Base-by-base conservation (phyloP, 2,329 filamentous ascomycete genomes). In the Claviceps sp. region DNA sequence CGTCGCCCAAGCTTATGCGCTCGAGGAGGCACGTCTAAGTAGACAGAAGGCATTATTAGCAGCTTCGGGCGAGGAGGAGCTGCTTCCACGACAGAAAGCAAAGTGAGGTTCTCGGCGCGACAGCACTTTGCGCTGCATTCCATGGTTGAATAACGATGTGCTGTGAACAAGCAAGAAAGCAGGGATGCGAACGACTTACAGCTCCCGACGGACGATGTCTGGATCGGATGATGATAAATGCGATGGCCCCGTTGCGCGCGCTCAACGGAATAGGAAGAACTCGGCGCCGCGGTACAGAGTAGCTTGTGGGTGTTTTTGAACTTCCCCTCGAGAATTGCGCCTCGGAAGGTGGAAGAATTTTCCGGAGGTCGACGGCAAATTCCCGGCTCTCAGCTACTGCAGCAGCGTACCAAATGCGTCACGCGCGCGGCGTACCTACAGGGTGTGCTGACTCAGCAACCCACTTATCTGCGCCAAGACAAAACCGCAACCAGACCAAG, bases 261-360 rank as follows among this genome's bases (percentile, higher is more conserved):
- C 59, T 65, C 61, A 64, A 69, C 70, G 70, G 70, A 72, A 68
- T 64, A 71, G 70, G 70, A 72, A 72, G 69, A 72, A 72, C 69
- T 70, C 68, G 64, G 64, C 62, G 58, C 62, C 62, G 30, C 9
- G 30, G 30, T 34, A 34, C 65, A 59, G 60, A 55, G 55, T 49
- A 55, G 54, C 56, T 59, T 59, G 59, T 62, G 60, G 63, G 58
- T 61, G 65, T 62, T 66, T 66, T 65, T 63, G 58, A 57, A 47
- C 26, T 34, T 34, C 57, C 54, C 45, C 50, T 58, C 42, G 56
- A 58, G 56, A 60, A 60, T 58, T 45, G 52, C 52, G 52, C 56
- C 55, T 63, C 62, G 64, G 63, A 66, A 66, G 62, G 60, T 61
- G 62, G 64, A 65, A 60, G 65, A 65, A 65, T 64, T 66, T 64